These are phyloP conservation scores for Monosporascus ibericus DNA, from an alignment of 2,329 filamentous ascomycete species.

Conservation along the genomic window DNA sequence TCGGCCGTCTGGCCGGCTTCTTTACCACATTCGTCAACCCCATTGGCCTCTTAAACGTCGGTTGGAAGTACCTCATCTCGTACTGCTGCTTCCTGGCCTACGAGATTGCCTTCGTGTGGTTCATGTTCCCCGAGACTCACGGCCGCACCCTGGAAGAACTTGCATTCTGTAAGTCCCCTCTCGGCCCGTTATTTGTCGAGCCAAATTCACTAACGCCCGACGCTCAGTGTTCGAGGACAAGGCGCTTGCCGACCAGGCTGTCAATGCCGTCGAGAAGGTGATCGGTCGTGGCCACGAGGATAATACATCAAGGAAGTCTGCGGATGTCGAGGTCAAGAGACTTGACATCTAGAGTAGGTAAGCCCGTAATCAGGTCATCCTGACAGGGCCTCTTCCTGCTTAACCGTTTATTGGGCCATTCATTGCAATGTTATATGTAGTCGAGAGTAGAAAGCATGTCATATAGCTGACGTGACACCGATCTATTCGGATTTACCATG, in stretches of 20 bases:
- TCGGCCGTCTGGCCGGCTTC: slow-evolving; percentile 36
- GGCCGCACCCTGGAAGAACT: slow-evolving; percentile 72
- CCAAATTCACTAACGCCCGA: slow-evolving; percentile 6
- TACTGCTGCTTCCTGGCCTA: slow-evolving; percentile 38
- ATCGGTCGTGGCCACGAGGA: slow-evolving; percentile 15
- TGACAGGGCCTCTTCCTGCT: background rate
- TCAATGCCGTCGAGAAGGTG: slow-evolving; percentile 33
- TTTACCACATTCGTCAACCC: slow-evolving; percentile 41
- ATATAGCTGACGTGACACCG: too few species aligned
- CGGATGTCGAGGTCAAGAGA: background rate
- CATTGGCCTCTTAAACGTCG: slow-evolving; percentile 31
- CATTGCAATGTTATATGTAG: too few species aligned
- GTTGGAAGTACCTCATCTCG: slow-evolving; percentile 38
- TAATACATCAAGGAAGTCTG: background rate
- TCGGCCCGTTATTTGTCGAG: too few species aligned
- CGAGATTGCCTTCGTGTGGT: slow-evolving; percentile 56
- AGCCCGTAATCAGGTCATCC: background rate
- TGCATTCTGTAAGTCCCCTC: slow-evolving; percentile 30
- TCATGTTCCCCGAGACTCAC: slow-evolving; percentile 79
- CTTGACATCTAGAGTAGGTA: background rate
- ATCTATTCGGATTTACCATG: too few species aligned
- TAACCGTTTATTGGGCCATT: too few species aligned
- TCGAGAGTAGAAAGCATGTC: too few species aligned
- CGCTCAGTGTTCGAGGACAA: slow-evolving; percentile 33
- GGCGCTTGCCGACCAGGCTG: slow-evolving; percentile 30